Evolutionary conservation across 192 early-diverging fungal species (phyloP).

Genomic region (Geosiphon pyriformis): DNA sequence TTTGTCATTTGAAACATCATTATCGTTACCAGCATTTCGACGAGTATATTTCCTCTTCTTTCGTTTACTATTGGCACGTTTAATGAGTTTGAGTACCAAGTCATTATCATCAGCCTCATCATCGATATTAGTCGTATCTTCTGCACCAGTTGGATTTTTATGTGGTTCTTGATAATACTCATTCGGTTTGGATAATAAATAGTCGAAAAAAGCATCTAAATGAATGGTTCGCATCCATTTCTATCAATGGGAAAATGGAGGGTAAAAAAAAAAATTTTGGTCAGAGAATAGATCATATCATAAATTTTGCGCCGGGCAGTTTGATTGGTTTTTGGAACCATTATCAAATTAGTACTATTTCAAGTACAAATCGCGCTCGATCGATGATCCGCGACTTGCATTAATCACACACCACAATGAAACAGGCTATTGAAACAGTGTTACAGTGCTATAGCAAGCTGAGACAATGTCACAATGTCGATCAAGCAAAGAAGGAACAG

Average conservation of each 20-base stretch:
- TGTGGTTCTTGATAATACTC: conserved; percentile 13
- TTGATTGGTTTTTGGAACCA: too few species aligned
- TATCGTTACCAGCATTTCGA: conserved; percentile 2
- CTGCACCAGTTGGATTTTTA: conserved; percentile 14
- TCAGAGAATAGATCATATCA: too few species aligned
- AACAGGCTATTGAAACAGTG: too few species aligned
- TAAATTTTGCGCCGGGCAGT: too few species aligned
- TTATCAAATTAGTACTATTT: too few species aligned
- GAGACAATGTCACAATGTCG: too few species aligned
- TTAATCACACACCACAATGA: too few species aligned
- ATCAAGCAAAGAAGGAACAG: too few species aligned
- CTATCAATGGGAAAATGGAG: conserved; percentile 1
- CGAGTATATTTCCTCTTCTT: conserved; percentile 21
- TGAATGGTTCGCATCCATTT: conserved; percentile 23
- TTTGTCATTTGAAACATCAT: background rate
- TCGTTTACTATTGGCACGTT: conserved; percentile 21
- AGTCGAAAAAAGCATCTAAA: conserved; percentile 21
- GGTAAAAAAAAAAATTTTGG: too few species aligned
- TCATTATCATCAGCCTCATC: conserved; percentile 8
- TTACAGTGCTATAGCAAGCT: too few species aligned
- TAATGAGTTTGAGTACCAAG: conserved; percentile 22
- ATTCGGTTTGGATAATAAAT: conserved; percentile 16
- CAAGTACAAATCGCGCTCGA: too few species aligned
- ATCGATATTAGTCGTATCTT: background rate
- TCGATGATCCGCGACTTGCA: too few species aligned